Evolutionary conservation across 371 early-diverging fungal genomes (phyloP).

Genomic region (Lichtheimia hyalospora): DNA sequence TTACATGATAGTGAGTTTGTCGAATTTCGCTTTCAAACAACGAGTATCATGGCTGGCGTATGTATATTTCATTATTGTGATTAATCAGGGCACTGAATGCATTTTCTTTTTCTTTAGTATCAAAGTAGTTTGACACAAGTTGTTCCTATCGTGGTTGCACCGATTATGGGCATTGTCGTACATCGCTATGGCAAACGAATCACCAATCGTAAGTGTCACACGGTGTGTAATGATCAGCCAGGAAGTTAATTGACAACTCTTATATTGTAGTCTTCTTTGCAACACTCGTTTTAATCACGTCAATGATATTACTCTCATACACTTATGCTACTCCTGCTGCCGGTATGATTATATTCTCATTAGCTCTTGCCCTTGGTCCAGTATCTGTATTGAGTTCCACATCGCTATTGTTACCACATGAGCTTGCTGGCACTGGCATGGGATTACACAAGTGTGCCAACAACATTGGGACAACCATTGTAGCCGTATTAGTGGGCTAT

Average conservation of each 20-base stretch:
- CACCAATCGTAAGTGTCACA: constrained; percentile 27
- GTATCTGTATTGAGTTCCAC: constrained; percentile 44
- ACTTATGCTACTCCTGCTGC: constrained; percentile 38
- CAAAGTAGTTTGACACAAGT: constrained; percentile 57
- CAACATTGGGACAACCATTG: constrained; percentile 52
- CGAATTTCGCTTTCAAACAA: constrained; percentile 45
- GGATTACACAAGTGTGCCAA: constrained; percentile 52
- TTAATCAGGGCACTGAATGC: not conserved
- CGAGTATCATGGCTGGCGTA: constrained; percentile 46
- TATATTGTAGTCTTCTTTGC: constrained; percentile 31
- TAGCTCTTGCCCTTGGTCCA: constrained; percentile 46
- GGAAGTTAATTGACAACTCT: not conserved
- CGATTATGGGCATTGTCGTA: constrained; percentile 51
- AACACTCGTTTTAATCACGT: constrained; percentile 29
- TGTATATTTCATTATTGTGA: constrained; percentile 2
- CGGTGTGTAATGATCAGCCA: not conserved
- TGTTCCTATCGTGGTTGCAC: constrained; percentile 53
- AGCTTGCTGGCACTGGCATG: constrained; percentile 49
- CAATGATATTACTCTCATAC: constrained; percentile 37
- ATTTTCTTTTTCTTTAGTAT: constrained; percentile 27
- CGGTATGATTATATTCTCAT: constrained; percentile 49
- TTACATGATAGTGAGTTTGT: constrained; percentile 39
- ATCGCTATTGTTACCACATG: constrained; percentile 39
- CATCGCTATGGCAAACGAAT: constrained; percentile 55
- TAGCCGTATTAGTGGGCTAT: constrained; percentile 47